Base-by-base conservation (phyloP, 2,329 filamentous ascomycete species). In the Fusarium tupiense region DNA sequence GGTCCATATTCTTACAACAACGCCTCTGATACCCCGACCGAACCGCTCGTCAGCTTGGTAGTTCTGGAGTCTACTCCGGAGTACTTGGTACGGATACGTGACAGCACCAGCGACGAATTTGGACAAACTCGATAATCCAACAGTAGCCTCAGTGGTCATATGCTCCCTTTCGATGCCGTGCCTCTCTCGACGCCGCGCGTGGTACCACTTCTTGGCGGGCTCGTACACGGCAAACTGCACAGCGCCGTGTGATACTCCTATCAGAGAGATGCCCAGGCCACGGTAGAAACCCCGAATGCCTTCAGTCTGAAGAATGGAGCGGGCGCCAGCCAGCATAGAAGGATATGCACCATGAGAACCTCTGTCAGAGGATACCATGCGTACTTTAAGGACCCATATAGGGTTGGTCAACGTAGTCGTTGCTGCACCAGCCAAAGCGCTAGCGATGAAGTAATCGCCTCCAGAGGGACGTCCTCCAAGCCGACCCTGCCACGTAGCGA, bases 161-260 rank as follows among this genome's bases (percentile, higher is more conserved):
- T 76, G 76, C 12, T 67, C 72, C 44, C 69, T 68, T 49, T 71
- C 69, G 17, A 71, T 58, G 50, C 69, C 75, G n/a, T 73, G 59
- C 63, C 31, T 71, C 47, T 66, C 62, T 22, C 74, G 70, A 38
- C 83, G 81, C n/a, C 82, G 80, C 3, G 87, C 84, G 68, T 92
- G 85, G 75, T 92, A 91, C 66, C 86, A 75, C 60, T 86, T 83
- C 83, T 90, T 90, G 26, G 88, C 78, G 1, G 90, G 89, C 81
- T 99, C 96, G 83, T 99, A 99, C 26, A 96, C 94, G 83, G 95
- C 94, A 82, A 99, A 99, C 82, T 98, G 96, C 33, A 99, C 92
- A 6, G 96, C 95, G 46, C 96, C 96, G 82, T 99, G 96, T 68
- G 91, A 92, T 40, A 98, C 95, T 20, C 96, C 96, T 65, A 98